A percentile compares a stretch with the other conserved stretches of the same genome.
Evolutionary conservation across 2,329 filamentous ascomycete species (phyloP).

Genomic region (Fusarium haematococcum): DNA sequence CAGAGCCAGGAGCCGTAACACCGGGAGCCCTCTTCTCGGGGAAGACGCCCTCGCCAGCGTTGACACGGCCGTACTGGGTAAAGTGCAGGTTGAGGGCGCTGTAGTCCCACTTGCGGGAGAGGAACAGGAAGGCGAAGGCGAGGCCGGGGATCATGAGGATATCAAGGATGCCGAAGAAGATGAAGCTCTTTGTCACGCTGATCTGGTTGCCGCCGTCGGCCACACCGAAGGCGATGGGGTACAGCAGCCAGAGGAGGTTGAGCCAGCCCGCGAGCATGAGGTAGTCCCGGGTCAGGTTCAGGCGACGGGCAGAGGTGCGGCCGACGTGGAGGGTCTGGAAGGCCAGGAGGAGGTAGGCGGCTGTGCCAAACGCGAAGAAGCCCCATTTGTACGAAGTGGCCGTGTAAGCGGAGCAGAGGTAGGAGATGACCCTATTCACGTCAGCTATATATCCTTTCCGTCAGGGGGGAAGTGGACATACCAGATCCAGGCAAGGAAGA

Average conservation of each 20-base stretch:
- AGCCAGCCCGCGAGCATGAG: conserved; percentile 58
- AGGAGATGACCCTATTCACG: conserved; percentile 54
- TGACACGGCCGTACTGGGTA: conserved; percentile 66
- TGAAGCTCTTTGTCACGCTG: conserved; percentile 25
- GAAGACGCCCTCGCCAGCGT: conserved; percentile 53
- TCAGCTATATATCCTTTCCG: background rate
- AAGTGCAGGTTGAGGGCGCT: conserved; percentile 63
- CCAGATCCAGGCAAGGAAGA: conserved; percentile 64
- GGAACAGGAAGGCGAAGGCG: conserved; percentile 55
- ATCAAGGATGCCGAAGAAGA: conserved; percentile 65
- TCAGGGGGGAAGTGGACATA: conserved; percentile 1
- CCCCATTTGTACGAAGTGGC: conserved; percentile 67
- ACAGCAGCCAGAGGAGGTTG: conserved; percentile 66
- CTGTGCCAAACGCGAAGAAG: conserved; percentile 65
- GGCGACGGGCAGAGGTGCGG: conserved; percentile 52
- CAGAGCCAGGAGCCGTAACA: conserved; percentile 13
- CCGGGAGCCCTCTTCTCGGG: conserved; percentile 57
- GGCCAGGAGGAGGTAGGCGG: conserved; percentile 59
- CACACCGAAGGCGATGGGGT: conserved; percentile 61
- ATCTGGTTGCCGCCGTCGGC: conserved; percentile 33
- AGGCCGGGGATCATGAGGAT: conserved; percentile 59
- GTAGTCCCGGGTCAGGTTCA: conserved; percentile 60
- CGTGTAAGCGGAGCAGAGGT: conserved; percentile 62
- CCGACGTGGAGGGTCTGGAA: conserved; percentile 57
- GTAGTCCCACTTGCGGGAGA: conserved; percentile 65